A percentile compares a stretch with the other conserved stretches of the same genome.
Conservation (phyloP, 1,284 basidiomycete genomes). For the Tilletia setariae region DNA sequence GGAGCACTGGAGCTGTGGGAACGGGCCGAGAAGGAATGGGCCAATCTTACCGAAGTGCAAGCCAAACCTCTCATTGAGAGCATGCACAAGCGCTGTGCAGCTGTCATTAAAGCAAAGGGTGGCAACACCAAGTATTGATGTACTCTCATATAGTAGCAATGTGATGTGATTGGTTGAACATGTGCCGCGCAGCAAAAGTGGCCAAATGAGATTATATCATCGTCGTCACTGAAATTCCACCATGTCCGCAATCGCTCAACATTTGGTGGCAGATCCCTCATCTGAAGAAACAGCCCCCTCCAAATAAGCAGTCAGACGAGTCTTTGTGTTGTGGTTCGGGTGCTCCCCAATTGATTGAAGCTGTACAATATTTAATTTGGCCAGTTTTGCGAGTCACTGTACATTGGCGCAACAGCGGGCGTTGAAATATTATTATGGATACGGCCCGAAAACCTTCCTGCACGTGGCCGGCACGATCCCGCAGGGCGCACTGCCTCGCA, state of each 20-base stretch:
- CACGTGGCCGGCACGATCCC: no score
- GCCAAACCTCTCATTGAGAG: background rate
- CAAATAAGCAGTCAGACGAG: background rate
- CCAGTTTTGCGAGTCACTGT: background rate
- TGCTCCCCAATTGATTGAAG: no score
- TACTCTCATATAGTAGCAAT: background rate
- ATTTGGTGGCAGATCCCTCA: background rate
- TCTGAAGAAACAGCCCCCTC: background rate
- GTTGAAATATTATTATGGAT: no score
- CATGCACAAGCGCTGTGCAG: background rate
- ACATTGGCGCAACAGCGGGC: no score
- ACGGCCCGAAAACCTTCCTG: no score
- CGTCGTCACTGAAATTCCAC: background rate
- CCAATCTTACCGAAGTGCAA: background rate
- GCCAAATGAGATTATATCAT: background rate
- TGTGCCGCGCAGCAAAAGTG: background rate
- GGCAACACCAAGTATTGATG: background rate
- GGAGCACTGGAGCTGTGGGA: background rate
- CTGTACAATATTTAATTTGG: background rate
- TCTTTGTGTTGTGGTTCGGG: background rate
- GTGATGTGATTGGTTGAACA: background rate
- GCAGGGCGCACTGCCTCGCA: no score
- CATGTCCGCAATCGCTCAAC: background rate
- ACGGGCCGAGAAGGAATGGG: background rate
- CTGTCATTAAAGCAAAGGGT: background rate